phyloP scores from a whole-genome alignment of 371 early-diverging fungal species.

The Neoconidiobolus thromboides region DNA sequence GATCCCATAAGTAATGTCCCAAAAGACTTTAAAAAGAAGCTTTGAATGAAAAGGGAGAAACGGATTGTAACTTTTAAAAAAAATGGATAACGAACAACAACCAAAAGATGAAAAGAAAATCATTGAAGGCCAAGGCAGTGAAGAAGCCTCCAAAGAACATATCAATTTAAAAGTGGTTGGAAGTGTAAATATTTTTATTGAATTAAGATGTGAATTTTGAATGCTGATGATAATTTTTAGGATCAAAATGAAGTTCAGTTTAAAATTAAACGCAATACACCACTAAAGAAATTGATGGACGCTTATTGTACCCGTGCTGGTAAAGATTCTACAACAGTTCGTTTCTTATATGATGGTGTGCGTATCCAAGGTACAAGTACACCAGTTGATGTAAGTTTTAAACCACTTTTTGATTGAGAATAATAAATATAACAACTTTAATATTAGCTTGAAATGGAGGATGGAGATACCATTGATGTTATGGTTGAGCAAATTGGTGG shows the following conservation, averaged over 20 bases:
- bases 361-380: slow-evolving; percentile 58
- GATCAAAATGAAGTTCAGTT: slow-evolving; percentile 69
- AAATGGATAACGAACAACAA: too few relatives aligned
- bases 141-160: too few relatives aligned
- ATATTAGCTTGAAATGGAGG: slow-evolving; percentile 79
- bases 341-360: slow-evolving; percentile 77
- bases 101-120: too few relatives aligned
- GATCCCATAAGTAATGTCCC: too few relatives aligned
- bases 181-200: too few relatives aligned
- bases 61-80: too few relatives aligned
- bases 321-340: slow-evolving; percentile 46
- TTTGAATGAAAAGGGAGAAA: too few relatives aligned
- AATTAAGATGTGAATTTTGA: too few relatives aligned
- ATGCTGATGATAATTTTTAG: slow-evolving; percentile 13
- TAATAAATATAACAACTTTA: slow-evolving; percentile 1
- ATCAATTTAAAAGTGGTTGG: too few relatives aligned
- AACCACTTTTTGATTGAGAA: neutral
- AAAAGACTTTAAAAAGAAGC: too few relatives aligned
- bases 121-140: too few relatives aligned
- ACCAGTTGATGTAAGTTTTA: slow-evolving; percentile 46
- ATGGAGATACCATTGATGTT: slow-evolving; percentile 83
- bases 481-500: slow-evolving; percentile 87
- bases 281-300: slow-evolving; percentile 79
- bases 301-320: slow-evolving; percentile 70
- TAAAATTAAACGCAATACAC: slow-evolving; percentile 83